Evolutionary conservation across 164 flowering plant genomes (phyloP), one percentile per base, ranked within the genome.

Genomic region (Umbellularia californica): DNA sequence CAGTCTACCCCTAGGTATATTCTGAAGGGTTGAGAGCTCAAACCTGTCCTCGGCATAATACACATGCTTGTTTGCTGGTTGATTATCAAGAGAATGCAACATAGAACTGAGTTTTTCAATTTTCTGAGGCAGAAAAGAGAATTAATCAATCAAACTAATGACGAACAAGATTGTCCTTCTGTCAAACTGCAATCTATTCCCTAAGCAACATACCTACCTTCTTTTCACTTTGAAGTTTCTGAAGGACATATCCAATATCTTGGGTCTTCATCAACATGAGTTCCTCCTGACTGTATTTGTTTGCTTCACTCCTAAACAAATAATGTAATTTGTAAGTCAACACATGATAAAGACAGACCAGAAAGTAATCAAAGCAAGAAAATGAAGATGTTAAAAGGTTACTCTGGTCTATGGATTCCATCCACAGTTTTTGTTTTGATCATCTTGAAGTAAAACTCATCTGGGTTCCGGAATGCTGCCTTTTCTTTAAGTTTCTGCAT

Each of bases 211-310:
- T 25, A 7, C 25, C 41, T 51, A 89, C 98, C 87, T 91, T 92
- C 75, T 88, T 89, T 65, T 92, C 98, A 76, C 85, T 81, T 75
- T 90, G 98, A 77, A 87, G 17, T 77, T 88, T 90, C 84, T 94
- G 98, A 69, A 86, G 84, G 72, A 94, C 73, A 72, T 92, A 92
- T 64, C 93, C 97, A 10, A 87, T 85, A 77, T 94, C 97, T 82
- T 92, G 97, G 25, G 97, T 90, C 83, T 90, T 94, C 98, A 94
- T 94, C 79, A 91, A 72, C 92, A 87, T 81, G 76, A 91, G 91
- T 70, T 92, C 94, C 68, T 92, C 98, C 13, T 73, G 78, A 65
- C 89, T 83, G 78, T 87, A 91, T 68, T 91, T 88, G 75, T 88
- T 88, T 14, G 90, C 90, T 68, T 86, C 74, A 74, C 84, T 85